Base-by-base conservation (phyloP, 1,284 basidiomycete genomes). In the Fomitiporia mediterranea region DNA sequence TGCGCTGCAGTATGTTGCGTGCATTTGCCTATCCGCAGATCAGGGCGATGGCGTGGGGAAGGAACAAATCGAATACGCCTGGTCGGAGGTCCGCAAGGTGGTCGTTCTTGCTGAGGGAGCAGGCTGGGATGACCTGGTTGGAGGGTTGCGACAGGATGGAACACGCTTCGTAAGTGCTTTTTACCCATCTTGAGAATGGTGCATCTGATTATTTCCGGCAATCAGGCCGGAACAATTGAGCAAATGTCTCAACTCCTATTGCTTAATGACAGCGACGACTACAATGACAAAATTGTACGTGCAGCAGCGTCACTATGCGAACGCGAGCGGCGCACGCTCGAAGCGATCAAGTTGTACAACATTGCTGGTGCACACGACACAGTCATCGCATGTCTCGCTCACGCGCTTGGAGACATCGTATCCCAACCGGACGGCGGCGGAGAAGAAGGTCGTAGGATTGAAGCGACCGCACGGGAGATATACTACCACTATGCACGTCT, bases 331-430 rank as follows among this genome's bases (percentile, higher is more conserved):
- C 87, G 90, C 28, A 85, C 91, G 42, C 80, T 87, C 4, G 94
- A 98, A 69, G 94, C 94, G 1, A 94, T 99, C 72, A 89, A 96
- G 69, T 75, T 99, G 46, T 98, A 94, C 75, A 96, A 98, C 72
- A 83, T 98, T 35, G 94, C 95, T 0, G 91, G 92, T 37, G 91
- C 97, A 61, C 94, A 95, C 68, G 76, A 84, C 50, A 91, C 89
- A 28, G 96, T 99, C 47, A 82, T 98, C 38, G 78, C 83, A 6
- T 93, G 92, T 57, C 85, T 99, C 42, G 94, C 93, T 40, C 84
- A 86, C 56, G 91, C 94, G 2, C 78, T 99, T 0, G 94, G 94
- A n/a, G 88, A 87, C 64, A 87, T 89, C 0, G 77, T 96, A 42
- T 77, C 83, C 3, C 81, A 86, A 63, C 82, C 86, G 0, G 79